Evolutionary conservation across 371 early-diverging fungal species (phyloP).

Genomic region (Nosema granulosis): DNA sequence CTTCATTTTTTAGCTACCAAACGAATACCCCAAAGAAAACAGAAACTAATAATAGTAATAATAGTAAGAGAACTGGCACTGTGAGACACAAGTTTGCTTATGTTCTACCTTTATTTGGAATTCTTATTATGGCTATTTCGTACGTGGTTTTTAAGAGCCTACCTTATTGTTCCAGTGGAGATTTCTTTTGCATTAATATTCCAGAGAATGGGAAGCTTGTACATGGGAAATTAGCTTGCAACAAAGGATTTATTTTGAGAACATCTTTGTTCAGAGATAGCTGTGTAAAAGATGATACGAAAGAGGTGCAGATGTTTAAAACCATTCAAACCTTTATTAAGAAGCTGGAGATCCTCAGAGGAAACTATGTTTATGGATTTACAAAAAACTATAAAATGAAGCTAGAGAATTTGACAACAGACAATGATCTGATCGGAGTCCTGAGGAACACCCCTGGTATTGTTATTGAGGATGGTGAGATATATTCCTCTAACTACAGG

Average conservation of each 20-base stretch:
- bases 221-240: slow-evolving; percentile 30
- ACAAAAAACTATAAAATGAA: neutral
- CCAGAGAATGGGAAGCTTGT: slow-evolving; percentile 43
- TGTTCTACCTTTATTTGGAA: too few species aligned
- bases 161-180: slow-evolving; percentile 38
- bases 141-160: neutral
- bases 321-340: slow-evolving; percentile 32
- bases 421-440: slow-evolving; percentile 16
- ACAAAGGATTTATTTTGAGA: slow-evolving; percentile 43
- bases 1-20: neutral
- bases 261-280: slow-evolving; percentile 33
- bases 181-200: slow-evolving; percentile 28
- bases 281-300: slow-evolving; percentile 40
- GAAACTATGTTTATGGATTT: slow-evolving; percentile 47
- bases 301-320: neutral
- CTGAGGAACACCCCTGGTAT: slow-evolving; percentile 15
- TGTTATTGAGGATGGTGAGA: neutral
- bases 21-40: too few species aligned
- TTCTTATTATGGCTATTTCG: neutral
- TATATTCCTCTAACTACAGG: slow-evolving; percentile 29
- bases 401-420: slow-evolving; percentile 12
- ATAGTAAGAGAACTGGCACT: too few species aligned
- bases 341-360: slow-evolving; percentile 30
- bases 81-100: too few species aligned
- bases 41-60: too few species aligned